A percentile compares a stretch with the other conserved stretches of the same genome.
Conservation (phyloP, 2,329 filamentous ascomycete species). For the Leptographium radiaticola region DNA sequence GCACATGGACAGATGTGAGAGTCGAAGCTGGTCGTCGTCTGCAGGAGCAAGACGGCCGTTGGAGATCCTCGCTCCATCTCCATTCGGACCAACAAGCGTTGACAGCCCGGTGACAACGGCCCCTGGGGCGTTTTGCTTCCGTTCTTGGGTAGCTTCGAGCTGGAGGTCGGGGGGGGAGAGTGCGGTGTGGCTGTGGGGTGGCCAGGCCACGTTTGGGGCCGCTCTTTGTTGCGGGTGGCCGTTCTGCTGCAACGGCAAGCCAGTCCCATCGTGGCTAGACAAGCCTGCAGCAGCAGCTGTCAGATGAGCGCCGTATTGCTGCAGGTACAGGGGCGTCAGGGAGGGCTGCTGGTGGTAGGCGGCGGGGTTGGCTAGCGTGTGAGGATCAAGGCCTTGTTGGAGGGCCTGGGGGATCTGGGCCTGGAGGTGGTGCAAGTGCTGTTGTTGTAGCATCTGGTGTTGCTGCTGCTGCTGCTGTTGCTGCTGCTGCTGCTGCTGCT, state of each 20-base stretch:
- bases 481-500: neutral
- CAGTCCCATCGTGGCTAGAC: neutral
- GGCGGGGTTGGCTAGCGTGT: neutral
- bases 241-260: neutral
- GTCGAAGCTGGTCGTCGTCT: conserved; percentile 19
- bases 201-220: neutral
- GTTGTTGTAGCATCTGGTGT: neutral
- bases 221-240: conserved; percentile 4
- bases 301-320: neutral
- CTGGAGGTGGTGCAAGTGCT: neutral
- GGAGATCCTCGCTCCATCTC: neutral
- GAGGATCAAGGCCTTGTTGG: neutral
- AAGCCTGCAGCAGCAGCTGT: neutral
- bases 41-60: neutral
- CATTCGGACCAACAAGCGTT: neutral
- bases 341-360: neutral
- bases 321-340: neutral
- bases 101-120: neutral
- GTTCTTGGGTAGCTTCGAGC: neutral
- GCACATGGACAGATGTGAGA: conserved; percentile 19
- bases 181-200: conserved; percentile 3
- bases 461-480: neutral
- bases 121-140: neutral
- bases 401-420: too few species aligned
- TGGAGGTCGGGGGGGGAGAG: neutral